A percentile compares a stretch with the other conserved stretches of the same genome.
These are phyloP conservation scores for Boletus fagicola DNA, from an alignment of 768 basidiomycete genomes.

Conservation along the genomic window DNA sequence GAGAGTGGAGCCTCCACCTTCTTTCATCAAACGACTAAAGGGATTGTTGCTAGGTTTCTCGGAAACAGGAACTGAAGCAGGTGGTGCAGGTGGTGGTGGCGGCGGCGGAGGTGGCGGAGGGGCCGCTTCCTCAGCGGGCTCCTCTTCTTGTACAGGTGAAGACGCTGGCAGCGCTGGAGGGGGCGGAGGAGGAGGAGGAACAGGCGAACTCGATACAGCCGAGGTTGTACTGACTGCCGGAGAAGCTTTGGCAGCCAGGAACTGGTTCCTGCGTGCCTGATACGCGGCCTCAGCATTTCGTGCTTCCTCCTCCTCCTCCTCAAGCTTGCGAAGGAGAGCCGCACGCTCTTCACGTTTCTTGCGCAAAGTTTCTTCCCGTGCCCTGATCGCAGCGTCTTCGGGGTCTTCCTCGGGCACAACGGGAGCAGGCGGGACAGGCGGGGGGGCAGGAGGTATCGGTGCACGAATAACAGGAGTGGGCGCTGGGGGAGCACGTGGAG, in stretches of 20 bases:
- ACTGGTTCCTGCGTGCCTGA: slow-evolving; percentile 32
- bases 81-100: slow-evolving; percentile 27
- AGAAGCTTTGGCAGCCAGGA: slow-evolving; percentile 40
- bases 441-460: slow-evolving; percentile 45
- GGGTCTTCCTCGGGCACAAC: slow-evolving; percentile 58
- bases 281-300: slow-evolving; percentile 45
- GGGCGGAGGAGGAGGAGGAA: slow-evolving; percentile 39
- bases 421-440: slow-evolving; percentile 45
- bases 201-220: slow-evolving; percentile 30
- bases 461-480: slow-evolving; percentile 24
- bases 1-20: slow-evolving; percentile 38
- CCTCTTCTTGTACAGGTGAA: slow-evolving; percentile 12
- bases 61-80: slow-evolving; percentile 28
- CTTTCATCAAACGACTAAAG: slow-evolving; percentile 66
- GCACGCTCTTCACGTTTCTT: slow-evolving; percentile 73
- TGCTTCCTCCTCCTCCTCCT: slow-evolving; percentile 62
- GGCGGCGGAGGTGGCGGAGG: slow-evolving; percentile 37
- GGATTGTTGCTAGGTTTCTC: slow-evolving; percentile 73
- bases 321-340: slow-evolving; percentile 66
- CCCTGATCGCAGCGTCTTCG: slow-evolving; percentile 70
- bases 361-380: slow-evolving; percentile 66
- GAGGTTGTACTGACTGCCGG: slow-evolving; percentile 30
- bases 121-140: slow-evolving; percentile 20
- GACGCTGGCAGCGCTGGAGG: slow-evolving; percentile 35
- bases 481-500: slow-evolving; percentile 25